Base-by-base conservation (phyloP, 306 rosid genomes). In the Dalbergia cultrata region DNA sequence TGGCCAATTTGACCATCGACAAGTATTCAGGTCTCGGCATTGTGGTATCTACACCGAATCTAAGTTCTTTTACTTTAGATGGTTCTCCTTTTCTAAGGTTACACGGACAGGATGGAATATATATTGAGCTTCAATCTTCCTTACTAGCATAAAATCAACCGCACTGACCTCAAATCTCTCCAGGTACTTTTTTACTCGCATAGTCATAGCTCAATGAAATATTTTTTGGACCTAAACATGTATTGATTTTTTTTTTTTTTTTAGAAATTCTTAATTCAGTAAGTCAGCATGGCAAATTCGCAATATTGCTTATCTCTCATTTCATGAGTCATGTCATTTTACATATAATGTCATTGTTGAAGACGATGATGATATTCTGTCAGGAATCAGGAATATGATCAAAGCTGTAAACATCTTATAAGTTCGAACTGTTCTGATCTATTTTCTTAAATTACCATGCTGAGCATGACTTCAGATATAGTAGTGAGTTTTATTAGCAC, bases 71-170 rank as follows among this genome's bases (percentile, higher is more conserved):
- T 41, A 44, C 31, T 3, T 7, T 73, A 9, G 56, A 80, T 9
- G 80, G 62, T 41, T 65, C 59, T 53, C 69, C 69, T n/a, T 65
- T 64, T 4, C 67, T 1, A 14, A n/a, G n/a, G 35, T 39, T 39
- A 6, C 7, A 4, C 13, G 50, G 33, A 18, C 50, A 69, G 0
- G 6, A 39, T 21, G 4, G 14, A 50, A 13, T 41, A 22, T 43
- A 13, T n/a, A 16, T 80, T 41, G 75, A 73, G 68, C 66, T 80
- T 73, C 61, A 5, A 37, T 80, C 69, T 22, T 65, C 68, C 33
- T 73, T 69, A 3, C 9, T 80, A 8, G 47, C 0, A 39, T 61
- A 70, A 60, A 26, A 26, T 26, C 31, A 26, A 26, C 31, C 31
- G 31, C 31, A 26, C 31, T 26, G 13, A 3, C 63, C 64, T 60